phyloP scores from a whole-genome alignment of 2,329 filamentous ascomycete genomes.

The Acarospora socialis region DNA sequence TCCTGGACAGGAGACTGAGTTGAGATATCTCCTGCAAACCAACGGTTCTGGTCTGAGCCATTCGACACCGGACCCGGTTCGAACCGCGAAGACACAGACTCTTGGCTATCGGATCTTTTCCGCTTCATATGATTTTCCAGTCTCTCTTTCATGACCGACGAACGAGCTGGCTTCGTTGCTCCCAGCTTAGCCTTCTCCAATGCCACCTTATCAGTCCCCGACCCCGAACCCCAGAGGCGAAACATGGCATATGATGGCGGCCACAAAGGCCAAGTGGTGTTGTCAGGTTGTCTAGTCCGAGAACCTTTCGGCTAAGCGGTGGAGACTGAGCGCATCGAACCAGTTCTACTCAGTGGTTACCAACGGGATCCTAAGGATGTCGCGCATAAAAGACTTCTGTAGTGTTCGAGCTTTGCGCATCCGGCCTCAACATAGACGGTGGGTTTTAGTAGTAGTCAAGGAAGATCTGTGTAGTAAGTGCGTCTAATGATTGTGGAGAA shows the following conservation, averaged over 20 bases:
- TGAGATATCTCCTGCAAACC: too few species aligned
- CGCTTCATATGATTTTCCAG: conserved; percentile 39
- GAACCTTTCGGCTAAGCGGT: neutral
- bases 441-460: too few species aligned
- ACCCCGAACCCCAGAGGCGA: conserved; percentile 31
- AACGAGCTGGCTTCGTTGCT: conserved; percentile 21
- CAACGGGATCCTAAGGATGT: too few species aligned
- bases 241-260: conserved; percentile 36
- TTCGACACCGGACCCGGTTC: conserved; percentile 23
- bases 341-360: neutral
- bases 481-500: too few species aligned
- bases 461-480: too few species aligned
- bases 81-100: conserved; percentile 20
- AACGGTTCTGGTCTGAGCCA: conserved; percentile 13
- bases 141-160: conserved; percentile 6
- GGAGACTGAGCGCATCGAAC: neutral
- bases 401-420: too few species aligned
- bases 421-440: too few species aligned
- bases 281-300: neutral
- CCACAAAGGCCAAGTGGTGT: conserved; percentile 35
- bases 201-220: conserved; percentile 32
- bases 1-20: too few species aligned
- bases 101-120: conserved; percentile 39
- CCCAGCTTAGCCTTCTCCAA: conserved; percentile 31
- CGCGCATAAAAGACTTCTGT: too few species aligned